Base-by-base conservation (phyloP, 768 basidiomycete species). In the Saitozyma sp. region DNA sequence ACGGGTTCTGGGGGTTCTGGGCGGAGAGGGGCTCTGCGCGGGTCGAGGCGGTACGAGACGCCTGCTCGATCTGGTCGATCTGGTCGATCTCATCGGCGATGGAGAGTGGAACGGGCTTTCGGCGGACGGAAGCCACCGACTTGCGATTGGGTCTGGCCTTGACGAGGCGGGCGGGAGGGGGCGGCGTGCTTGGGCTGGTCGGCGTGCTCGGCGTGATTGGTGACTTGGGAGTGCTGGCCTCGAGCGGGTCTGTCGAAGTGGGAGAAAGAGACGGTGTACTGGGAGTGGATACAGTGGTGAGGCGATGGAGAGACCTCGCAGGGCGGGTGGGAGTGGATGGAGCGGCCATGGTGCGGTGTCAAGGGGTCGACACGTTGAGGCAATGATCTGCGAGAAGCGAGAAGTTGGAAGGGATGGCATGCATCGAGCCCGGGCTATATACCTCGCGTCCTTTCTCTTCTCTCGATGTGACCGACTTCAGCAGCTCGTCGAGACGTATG, bases 91-190 rank as follows among this genome's bases (percentile, higher is more conserved):
- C 43, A 40, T 56, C 42, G 13, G n/a, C 58, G 11, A 19, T 13
- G 14, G 57, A 58, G 42, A 56, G 14, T 4, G 71, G 66, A 9
- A 73, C 71, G n/a, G 71, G 71, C 52, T 73, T 73, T 40, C 71
- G 60, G 10, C 57, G 61, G 55, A 73, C 63, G n/a, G 66, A 67
- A 8, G 58, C 53, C 13, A 45, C 62, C 11, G 67, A 71, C 56
- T 68, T 66, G 9, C 65, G 42, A 20, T 49, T 20, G n/a, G 57
- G 10, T 37, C 40, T 19, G 50, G 37, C 17, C 10, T 50, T 9
- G 9, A 29, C 10, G 2, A 19, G 58, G 50, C 42, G 45, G 57
- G 50, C 50, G 10, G 56, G 56, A 17, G 56, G 14, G 29, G 29
- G 2, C 29, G 29, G 29, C 29, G 29, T 29, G 29, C 2, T 29